Conservation (phyloP, 176 grass and related monocot genomes). For the Echinochloa phyllopogon region DNA sequence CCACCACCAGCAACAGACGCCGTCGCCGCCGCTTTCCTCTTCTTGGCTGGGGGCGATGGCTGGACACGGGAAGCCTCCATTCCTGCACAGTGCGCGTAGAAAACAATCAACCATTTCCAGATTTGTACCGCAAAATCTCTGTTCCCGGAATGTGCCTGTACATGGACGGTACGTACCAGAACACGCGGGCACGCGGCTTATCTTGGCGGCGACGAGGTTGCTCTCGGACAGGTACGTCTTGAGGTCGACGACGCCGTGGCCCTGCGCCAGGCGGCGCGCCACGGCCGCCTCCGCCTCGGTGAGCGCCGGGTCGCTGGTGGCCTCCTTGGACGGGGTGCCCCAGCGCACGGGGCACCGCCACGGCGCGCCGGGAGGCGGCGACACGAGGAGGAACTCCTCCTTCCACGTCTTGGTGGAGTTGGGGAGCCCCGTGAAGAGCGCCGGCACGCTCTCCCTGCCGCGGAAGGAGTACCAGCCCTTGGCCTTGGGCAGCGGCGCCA, state of each 20-base stretch:
- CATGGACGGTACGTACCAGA: neutral
- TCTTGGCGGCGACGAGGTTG: conserved; percentile 60
- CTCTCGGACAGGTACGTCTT: conserved; percentile 50
- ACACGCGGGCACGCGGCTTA: conserved; percentile 29
- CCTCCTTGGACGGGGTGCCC: conserved; percentile 37
- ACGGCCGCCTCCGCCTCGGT: conserved; percentile 26
- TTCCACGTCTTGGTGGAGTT: conserved; percentile 49
- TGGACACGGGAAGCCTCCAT: neutral
- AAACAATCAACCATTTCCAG: neutral
- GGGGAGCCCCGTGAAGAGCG: conserved; percentile 44
- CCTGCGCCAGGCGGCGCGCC: conserved; percentile 31
- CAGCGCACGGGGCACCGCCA: conserved; percentile 49
- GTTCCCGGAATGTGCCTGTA: neutral
- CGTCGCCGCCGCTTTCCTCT: neutral
- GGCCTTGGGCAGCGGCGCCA: conserved; percentile 40
- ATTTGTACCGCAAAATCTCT: neutral
- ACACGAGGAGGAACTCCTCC: conserved; percentile 51
- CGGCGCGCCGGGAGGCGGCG: conserved; percentile 37
- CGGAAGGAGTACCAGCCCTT: conserved; percentile 52
- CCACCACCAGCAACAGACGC: neutral
- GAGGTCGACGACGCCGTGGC: conserved; percentile 50
- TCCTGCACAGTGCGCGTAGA: neutral
- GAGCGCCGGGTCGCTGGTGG: conserved; percentile 34
- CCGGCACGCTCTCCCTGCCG: conserved; percentile 36
- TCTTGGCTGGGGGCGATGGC: neutral